Percentiles rank a stretch among this genome's conserved stretches.
phyloP scores from a whole-genome alignment of 2,329 filamentous ascomycete species.

The Alternaria longipes region DNA sequence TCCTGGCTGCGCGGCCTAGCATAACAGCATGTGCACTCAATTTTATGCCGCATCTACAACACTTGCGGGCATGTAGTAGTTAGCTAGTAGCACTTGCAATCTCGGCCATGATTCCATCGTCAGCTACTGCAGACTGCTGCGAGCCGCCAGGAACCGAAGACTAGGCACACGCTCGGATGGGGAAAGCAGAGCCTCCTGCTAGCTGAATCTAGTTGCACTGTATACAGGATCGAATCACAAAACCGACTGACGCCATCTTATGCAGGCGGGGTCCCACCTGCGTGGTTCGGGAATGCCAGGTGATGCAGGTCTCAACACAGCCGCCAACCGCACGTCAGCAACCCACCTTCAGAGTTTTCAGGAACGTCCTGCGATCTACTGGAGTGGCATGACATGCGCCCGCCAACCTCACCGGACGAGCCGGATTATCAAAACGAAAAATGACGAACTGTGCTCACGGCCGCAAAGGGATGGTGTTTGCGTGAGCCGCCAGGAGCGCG shows the following conservation, averaged over 20 bases:
- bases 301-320: constrained; percentile 40
- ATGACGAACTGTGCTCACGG: constrained; percentile 24
- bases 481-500: constrained; percentile 35
- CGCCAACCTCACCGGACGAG: constrained; percentile 22
- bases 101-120: constrained; percentile 10
- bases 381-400: constrained; percentile 10
- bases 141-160: constrained; percentile 35
- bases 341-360: constrained; percentile 36
- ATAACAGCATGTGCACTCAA: neutral
- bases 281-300: constrained; percentile 44
- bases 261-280: constrained; percentile 31
- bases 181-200: constrained; percentile 47
- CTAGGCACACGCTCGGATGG: constrained; percentile 44
- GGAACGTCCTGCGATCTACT: neutral
- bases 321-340: constrained; percentile 28
- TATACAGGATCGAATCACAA: constrained; percentile 26
- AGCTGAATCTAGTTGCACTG: constrained; percentile 24
- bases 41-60: constrained; percentile 15
- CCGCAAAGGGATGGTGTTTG: constrained; percentile 22
- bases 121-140: constrained; percentile 21
- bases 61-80: constrained; percentile 3
- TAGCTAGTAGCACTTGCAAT: constrained; percentile 1
- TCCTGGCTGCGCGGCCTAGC: constrained; percentile 18
- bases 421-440: constrained; percentile 20
- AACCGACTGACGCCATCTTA: constrained; percentile 33